Evolutionary conservation across 768 basidiomycete species (phyloP), one percentile per base, ranked within the genome.

Genomic region (Podaxis mareebaensis): DNA sequence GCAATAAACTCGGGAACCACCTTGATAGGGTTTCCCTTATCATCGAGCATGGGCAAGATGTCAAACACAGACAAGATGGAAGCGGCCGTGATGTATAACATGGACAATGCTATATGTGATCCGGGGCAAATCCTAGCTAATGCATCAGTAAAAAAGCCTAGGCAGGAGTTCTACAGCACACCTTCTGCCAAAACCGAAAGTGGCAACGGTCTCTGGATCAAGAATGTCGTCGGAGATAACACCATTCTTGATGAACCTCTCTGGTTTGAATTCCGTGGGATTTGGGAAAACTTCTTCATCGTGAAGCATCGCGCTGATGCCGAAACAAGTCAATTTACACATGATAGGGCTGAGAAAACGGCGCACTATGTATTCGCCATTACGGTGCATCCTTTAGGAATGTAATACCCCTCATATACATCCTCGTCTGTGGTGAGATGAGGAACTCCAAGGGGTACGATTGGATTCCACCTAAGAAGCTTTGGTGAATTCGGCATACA

Each of bases 31-130:
- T 69, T 67, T 36, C 73, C 72, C 61, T 70, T 64, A 26, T 69
- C 70, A 60, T 73, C 71, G 2, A 70, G 67, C 11, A 69, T 67
- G 33, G 69, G 70, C 15, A 65, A 67, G 13, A 72, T 65, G 53
- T 71, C 64, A 38, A 67, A 68, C 10, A 62, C 44, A 11, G 67
- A 22, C 24, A 70, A 38, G 17, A 70, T 63, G 1, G 67, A 68
- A 2, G 60, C 64, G 5, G 66, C 67, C 17, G 53, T 49, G 54
- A 68, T 67, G 59, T 60, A 70, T 28, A 70, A 28, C 52, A 61
- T 70, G 4, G 69, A 67, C 8, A 56, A 53, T 2, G 64, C 67
- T 20, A 70, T 67, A 52, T 70, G 69, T 15, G 66, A 54, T 22
- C 69, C 67, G 2, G 69, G 69, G 39, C 69, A 70, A 1, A 67